Evolutionary conservation across 2,329 filamentous ascomycete species (phyloP).

Genomic region (Aspergillus fijiensis): DNA sequence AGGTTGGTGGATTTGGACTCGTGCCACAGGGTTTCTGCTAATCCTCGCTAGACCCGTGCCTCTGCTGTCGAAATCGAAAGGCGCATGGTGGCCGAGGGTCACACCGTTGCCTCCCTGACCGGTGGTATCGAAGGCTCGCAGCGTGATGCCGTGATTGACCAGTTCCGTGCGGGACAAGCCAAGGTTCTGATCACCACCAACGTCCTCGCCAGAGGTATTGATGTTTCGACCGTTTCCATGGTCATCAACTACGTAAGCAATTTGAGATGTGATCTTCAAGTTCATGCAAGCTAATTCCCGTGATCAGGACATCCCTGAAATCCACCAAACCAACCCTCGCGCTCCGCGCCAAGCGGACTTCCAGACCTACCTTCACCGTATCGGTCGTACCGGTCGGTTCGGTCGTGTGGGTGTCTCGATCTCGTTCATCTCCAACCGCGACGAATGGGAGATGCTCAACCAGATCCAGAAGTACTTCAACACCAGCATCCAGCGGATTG

Average conservation of each 20-base stretch:
- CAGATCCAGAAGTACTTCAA: constrained; percentile 78
- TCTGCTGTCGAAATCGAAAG: constrained; percentile 82
- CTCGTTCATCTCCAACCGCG: constrained; percentile 85
- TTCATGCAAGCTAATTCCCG: background rate
- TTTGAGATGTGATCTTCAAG: background rate
- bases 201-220: constrained; percentile 91
- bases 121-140: constrained; percentile 81
- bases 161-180: constrained; percentile 80
- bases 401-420: constrained; percentile 95
- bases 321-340: constrained; percentile 53
- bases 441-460: constrained; percentile 75
- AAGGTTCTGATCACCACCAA: constrained; percentile 99
- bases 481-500: constrained; percentile 76
- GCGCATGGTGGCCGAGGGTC: constrained; percentile 83
- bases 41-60: constrained; percentile 65
- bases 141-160: constrained; percentile 79
- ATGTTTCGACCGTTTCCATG: constrained; percentile 89
- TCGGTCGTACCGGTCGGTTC: constrained; percentile 94
- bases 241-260: constrained; percentile 83
- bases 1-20: constrained; percentile 53
- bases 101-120: constrained; percentile 87
- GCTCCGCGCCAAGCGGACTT: constrained; percentile 71
- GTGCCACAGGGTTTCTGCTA: constrained; percentile 13
- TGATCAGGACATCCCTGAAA: constrained; percentile 65
- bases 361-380: constrained; percentile 96